Evolutionary conservation across 2,329 filamentous ascomycete genomes (phyloP).

Genomic region (Bipolaris sorokiniana): DNA sequence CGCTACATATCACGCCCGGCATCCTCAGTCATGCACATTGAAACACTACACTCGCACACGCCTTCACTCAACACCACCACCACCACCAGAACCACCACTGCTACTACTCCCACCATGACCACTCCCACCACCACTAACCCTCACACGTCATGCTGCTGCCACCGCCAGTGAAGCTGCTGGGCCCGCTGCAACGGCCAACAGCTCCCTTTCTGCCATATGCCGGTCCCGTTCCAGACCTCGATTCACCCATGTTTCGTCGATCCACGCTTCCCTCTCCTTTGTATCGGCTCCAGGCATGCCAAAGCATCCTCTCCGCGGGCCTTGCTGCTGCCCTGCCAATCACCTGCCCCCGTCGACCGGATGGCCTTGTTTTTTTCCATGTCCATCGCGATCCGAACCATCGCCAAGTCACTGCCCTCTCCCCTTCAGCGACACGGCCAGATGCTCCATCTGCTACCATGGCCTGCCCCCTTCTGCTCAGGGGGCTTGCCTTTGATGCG

Average conservation of each 20-base stretch:
- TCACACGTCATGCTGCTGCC: constrained; percentile 1
- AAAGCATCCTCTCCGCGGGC: constrained; percentile 3
- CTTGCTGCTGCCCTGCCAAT: constrained; percentile 4
- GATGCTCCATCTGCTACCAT: neutral
- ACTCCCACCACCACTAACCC: no score
- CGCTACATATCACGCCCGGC: no score
- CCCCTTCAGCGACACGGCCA: neutral
- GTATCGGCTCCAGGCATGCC: constrained; percentile 11
- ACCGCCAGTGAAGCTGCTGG: constrained; percentile 2
- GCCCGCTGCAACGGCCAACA: constrained; percentile 9
- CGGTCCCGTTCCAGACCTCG: constrained; percentile 19
- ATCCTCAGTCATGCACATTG: neutral
- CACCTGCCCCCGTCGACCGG: neutral
- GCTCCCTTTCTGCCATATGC: constrained; percentile 19
- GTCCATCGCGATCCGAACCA: constrained; percentile 9
- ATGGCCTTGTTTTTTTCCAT: constrained; percentile 11
- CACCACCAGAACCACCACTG: neutral
- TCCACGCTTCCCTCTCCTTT: constrained; percentile 13
- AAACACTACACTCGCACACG: neutral
- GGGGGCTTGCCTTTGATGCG: neutral
- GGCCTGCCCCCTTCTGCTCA: neutral
- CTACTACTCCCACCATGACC: neutral
- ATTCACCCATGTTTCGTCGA: constrained; percentile 22
- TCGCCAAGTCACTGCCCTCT: neutral
- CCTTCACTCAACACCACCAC: neutral